Conservation (phyloP, 768 basidiomycete species). For the Fistulinella prunicolor region DNA sequence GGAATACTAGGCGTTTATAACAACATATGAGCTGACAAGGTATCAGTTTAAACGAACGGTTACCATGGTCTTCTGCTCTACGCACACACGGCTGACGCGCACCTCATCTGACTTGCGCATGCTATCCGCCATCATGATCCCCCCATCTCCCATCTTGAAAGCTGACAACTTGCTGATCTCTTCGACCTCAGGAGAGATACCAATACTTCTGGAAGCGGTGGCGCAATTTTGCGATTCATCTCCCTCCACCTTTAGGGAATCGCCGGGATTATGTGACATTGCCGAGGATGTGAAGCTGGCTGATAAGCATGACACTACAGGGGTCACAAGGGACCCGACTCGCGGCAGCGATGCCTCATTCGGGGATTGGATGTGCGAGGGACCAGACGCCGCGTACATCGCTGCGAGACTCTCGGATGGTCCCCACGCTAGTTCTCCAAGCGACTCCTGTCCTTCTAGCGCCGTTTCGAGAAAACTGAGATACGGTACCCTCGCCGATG, state of each 20-base stretch:
- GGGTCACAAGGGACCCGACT: background rate
- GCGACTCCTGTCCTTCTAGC: background rate
- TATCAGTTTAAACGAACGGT: background rate
- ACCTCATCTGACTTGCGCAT: constrained; percentile 43
- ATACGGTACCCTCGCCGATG: background rate
- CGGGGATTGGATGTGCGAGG: constrained; percentile 5
- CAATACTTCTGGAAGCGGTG: constrained; percentile 41
- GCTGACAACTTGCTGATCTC: constrained; percentile 36
- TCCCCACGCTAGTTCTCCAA: constrained; percentile 1
- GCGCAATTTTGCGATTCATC: constrained; percentile 8
- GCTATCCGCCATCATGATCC: constrained; percentile 35
- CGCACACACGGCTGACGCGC: constrained; percentile 31
- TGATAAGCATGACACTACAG: background rate
- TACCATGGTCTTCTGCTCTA: constrained; percentile 12
- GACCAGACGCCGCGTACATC: constrained; percentile 1
- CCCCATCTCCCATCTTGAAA: constrained; percentile 46
- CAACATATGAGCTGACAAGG: background rate
- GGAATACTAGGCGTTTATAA: constrained; percentile 27
- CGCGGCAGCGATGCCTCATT: background rate
- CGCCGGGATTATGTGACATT: constrained; percentile 3
- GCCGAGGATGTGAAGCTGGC: constrained; percentile 3
- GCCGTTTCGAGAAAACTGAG: background rate
- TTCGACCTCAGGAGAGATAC: constrained; percentile 49
- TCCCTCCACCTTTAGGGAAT: background rate
- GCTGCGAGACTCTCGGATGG: background rate